Base-by-base conservation (phyloP, 805 yeast genomes). In the Schwanniomyces sp. region DNA sequence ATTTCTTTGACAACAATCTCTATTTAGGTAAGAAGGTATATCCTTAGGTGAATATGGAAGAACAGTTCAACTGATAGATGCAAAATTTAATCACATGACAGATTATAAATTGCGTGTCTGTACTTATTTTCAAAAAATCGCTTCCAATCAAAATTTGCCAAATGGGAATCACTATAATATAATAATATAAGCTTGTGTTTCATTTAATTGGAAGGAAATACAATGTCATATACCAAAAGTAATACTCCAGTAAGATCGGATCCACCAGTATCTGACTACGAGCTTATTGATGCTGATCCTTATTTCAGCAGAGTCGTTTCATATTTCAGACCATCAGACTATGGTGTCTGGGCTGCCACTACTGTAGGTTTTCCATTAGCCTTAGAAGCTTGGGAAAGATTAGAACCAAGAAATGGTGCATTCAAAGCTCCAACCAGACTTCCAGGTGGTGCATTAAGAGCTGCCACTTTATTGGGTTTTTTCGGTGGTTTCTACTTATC, bases 201-300 rank as follows among this genome's bases (percentile, higher is more conserved):
- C n/a, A 21, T 18, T 25, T 37, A 34, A 38, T 37, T 30, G 40
- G 29, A 18, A 27, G 41, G 37, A 25, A 25, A 44, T 40, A 53
- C 41, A 27, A 73, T 73, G 78, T 72, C 77, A 21, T 71, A 70
- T 57, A 66, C 64, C 51, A 61, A 62, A 52, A 58, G 58, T 43
- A 64, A 69, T 55, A 63, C 67, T 54, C 78, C 78, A 44, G 66
- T 73, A 27, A 72, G 78, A 65, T 58, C 66, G 12, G 66, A 63
- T 10, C 67, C 72, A 24, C 63, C 68, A 45, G 57, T 58, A 34
- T 50, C 72, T 34, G 76, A 73, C 58, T 74, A 71, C 54, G 78
- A 74, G 58, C 59, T 74, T 46, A 89, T 88, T 57, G 96, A 88
- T 63, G 75, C 79, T 44, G 96, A 88, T 64, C 96, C 96, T 27